Base-by-base conservation (phyloP, 805 yeast genomes). In the Komagataella ulmi region DNA sequence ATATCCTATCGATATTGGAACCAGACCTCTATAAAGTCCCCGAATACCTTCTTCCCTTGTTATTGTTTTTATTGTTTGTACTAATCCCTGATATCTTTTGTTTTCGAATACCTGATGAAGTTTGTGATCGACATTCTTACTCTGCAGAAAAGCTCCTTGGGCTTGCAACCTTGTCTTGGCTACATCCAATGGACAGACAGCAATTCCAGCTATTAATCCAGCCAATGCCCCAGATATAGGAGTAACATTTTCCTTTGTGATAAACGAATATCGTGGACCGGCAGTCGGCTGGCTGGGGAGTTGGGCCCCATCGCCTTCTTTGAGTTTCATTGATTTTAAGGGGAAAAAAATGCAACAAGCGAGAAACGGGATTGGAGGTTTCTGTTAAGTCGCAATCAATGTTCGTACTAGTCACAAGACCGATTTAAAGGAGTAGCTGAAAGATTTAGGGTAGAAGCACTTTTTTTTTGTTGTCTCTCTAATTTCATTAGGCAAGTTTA, bases 131-230 rank as follows among this genome's bases (percentile, higher is more conserved):
- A 58, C 60, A 44, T 57, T 56, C 10, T 53, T 52, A 3, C 47
- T 50, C 49, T 59, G 55, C 17, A 68, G 55, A 47, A 57, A 65
- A 51, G 73, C 78, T 6, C 96, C 96, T 63, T 88, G 96, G 0
- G 97, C 97, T 67, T 91, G 99, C 47, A 90, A 73, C 58, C 96
- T 71, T 4, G 99, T 93, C 66, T 93, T 93, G 12, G 93, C 91
- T 49, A 93, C 99, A 63, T 93, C 99, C 40, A 93, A 69, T 0
- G 99, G 99, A 66, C 98, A 93, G 6, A 93, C 99, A 2, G 79
- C 73, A 2, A 90, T 76, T 0, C 98, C 98, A 0, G 97, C 82
- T 6, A 87, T 61, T 57, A 93, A 85, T 1, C 99, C 99, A 0
- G 97, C 88, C n/a, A 88, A 66, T 0, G 97, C 97, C 0, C 99